These are phyloP conservation scores for Aspergillus cavernicola DNA, from an alignment of 495 filamentous ascomycete genomes.

Conservation along the genomic window DNA sequence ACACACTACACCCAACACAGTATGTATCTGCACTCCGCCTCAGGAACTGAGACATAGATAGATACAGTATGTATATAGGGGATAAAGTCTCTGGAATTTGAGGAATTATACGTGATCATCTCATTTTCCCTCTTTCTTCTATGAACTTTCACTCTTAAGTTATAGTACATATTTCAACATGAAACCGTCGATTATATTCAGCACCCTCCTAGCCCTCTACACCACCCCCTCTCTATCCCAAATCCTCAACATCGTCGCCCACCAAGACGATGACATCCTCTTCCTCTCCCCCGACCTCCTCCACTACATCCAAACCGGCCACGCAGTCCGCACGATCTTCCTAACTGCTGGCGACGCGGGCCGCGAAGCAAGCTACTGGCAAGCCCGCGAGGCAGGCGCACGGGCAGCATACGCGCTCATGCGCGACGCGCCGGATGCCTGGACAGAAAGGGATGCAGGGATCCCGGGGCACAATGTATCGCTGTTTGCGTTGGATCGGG, in stretches of 20 bases:
- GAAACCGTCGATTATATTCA: not conserved
- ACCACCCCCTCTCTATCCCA: not conserved
- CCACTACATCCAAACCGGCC: slow-evolving; percentile 27
- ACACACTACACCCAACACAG: not conserved
- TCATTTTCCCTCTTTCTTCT: not conserved
- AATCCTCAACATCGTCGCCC: slow-evolving; percentile 20
- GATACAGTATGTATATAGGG: too few species aligned
- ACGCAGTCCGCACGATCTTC: slow-evolving; percentile 63
- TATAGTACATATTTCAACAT: not conserved
- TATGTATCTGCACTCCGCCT: not conserved
- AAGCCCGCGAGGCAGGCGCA: slow-evolving; percentile 10
- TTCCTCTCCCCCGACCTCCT: slow-evolving; percentile 17
- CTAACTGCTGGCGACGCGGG: slow-evolving; percentile 78
- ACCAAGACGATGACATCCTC: slow-evolving; percentile 20
- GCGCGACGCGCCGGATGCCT: slow-evolving; percentile 3
- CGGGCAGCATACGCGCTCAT: slow-evolving; percentile 16
- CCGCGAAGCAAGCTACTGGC: slow-evolving; percentile 23
- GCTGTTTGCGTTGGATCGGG: not conserved
- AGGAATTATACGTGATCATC: not conserved
- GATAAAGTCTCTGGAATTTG: not conserved
- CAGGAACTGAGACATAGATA: not conserved
- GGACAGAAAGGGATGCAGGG: slow-evolving; percentile 8
- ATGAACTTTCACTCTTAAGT: not conserved
- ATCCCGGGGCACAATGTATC: slow-evolving; percentile 1
- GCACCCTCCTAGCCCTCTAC: not conserved